These are phyloP conservation scores for Vararia minispora DNA, from an alignment of 768 basidiomycete species.

Conservation along the genomic window DNA sequence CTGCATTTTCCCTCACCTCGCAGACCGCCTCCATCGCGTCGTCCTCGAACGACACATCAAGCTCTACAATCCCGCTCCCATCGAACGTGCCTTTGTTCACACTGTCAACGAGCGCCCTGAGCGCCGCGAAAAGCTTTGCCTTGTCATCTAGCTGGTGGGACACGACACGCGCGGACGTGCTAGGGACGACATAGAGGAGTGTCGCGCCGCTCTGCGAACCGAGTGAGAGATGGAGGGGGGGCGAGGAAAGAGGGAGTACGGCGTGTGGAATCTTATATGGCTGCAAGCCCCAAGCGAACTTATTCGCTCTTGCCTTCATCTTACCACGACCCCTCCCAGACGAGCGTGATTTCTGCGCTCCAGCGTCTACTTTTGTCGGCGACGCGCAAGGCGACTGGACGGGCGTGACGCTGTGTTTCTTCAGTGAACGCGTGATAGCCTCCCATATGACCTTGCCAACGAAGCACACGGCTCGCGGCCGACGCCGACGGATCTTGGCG, in stretches of 20 bases:
- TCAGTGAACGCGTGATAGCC: constrained; percentile 23
- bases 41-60: no score
- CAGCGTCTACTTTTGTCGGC: background rate
- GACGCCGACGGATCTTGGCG: constrained; percentile 40
- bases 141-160: constrained; percentile 74
- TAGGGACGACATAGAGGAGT: constrained; percentile 64
- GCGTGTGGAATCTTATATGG: constrained; percentile 37
- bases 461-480: constrained; percentile 65
- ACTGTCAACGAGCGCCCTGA: no score
- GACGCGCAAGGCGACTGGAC: background rate
- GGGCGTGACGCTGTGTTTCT: constrained; percentile 18
- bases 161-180: constrained; percentile 66
- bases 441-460: constrained; percentile 65
- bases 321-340: background rate
- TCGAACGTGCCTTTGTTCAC: no score
- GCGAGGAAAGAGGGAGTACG: no score
- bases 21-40: no score
- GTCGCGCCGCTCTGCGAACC: no score
- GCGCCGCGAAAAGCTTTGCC: no score
- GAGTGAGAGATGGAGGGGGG: no score
- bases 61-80: no score
- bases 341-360: background rate
- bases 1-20: no score
- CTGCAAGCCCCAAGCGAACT: constrained; percentile 32
- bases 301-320: constrained; percentile 4